Base-by-base conservation (phyloP, 2,329 filamentous ascomycete genomes). In the Cytospora schulzeri region DNA sequence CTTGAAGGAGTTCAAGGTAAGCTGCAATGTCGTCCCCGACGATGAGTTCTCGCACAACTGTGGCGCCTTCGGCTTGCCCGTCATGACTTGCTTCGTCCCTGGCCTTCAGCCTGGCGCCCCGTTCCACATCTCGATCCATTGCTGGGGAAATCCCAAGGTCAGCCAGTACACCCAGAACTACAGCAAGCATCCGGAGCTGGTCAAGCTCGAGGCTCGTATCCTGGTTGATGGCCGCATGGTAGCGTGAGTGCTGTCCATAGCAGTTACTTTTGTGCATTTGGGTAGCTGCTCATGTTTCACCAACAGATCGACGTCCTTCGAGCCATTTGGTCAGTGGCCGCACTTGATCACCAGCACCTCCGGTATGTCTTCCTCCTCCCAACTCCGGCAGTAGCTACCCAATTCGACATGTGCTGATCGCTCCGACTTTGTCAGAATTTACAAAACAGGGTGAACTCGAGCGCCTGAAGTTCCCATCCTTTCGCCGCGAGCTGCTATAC, bases 1-100 rank as follows among this genome's bases (percentile, higher is more conserved):
- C 1, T 76, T 93, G 62, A 91, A 91, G 75, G 92, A 96, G 76
- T 96, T 95, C 81, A 89, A 88, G 72, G 91, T 91, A 9, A 83
- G 86, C 66, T 96, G 91, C 74, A 89, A 90, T 73, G 86, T 89
- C 35, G 83, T 88, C n/a, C 78, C 81, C 7, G 82, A 85, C 71
- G 64, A 73, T 57, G 86, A 88, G 63, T 83, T 85, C 57, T 79
- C 80, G 29, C 82, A 83, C 64, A 74, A 80, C 17, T 79, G 82
- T 55, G 79, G 79, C 48, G 77, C 80, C 19, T 75, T 77, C 60
- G 77, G 80, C 14, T 71, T 91, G n/a, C 90, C 90, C 1, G 86
- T 86, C 15, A 80, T 93, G 70, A 90, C 88, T 19, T 88, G 85
- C 67, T 94, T 92, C 73, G 81, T 92, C 53, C 88, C 90, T 1